Evolutionary conservation across 306 rosid species (phyloP).

Genomic region (Castanopsis chinensis): DNA sequence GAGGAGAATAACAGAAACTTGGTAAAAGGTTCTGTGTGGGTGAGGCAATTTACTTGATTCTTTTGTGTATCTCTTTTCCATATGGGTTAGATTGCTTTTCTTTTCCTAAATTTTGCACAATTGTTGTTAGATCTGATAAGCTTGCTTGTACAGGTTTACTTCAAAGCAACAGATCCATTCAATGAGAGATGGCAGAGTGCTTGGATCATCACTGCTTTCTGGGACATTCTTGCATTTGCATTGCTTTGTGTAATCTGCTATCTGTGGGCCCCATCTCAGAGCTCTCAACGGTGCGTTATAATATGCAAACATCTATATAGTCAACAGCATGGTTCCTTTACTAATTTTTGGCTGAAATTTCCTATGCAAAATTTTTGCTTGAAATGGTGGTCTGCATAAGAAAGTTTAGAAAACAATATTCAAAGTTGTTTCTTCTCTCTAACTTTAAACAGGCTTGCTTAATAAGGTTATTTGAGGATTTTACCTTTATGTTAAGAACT

Average conservation of each 20-base stretch:
- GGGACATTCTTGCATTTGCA: conserved; percentile 85
- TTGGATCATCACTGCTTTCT: conserved; percentile 94
- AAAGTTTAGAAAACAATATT: not conserved
- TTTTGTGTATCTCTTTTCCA: not conserved
- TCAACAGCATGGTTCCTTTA: conserved; percentile 3
- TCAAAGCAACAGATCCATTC: conserved; percentile 98
- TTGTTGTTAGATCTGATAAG: conserved; percentile 2
- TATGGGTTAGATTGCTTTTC: conserved; percentile 1
- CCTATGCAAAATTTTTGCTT: conserved; percentile 1
- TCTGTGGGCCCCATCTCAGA: conserved; percentile 99
- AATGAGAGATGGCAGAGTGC: conserved; percentile 97
- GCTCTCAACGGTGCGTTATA: conserved; percentile 76
- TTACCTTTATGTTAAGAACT: not conserved
- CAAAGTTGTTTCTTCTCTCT: not conserved
- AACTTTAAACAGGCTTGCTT: not conserved
- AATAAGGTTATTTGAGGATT: not conserved
- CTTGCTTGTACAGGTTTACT: conserved; percentile 61
- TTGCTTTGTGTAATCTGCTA: conserved; percentile 84
- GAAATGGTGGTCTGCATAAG: not conserved
- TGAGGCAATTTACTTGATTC: too few relatives aligned
- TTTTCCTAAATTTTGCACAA: not conserved
- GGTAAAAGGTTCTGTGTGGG: too few relatives aligned
- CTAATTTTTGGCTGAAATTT: conserved; percentile 7
- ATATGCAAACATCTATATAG: not conserved
- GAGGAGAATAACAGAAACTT: too few relatives aligned